Percentiles rank a stretch among this genome's conserved stretches.
These are phyloP conservation scores for Porogramme epimiltina DNA, from an alignment of 1,284 basidiomycete genomes.

Conservation along the genomic window DNA sequence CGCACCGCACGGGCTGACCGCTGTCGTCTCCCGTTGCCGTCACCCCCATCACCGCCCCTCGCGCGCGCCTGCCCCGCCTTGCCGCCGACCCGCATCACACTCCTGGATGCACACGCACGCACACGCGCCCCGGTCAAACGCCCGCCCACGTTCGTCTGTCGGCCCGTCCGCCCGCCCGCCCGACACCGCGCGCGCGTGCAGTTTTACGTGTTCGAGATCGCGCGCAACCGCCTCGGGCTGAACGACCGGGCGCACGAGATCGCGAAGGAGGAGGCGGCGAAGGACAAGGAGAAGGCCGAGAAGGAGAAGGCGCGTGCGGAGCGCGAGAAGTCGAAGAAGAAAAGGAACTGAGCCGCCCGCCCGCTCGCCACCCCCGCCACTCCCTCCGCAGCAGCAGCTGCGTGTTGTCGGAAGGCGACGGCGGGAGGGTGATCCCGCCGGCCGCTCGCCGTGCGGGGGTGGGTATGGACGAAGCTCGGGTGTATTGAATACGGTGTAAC, in stretches of 20 bases:
- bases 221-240: constrained; percentile 88
- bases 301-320: constrained; percentile 38
- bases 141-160: no score
- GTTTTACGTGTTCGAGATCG: constrained; percentile 59
- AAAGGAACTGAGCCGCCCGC: constrained; percentile 18
- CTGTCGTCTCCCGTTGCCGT: not conserved
- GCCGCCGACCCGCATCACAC: not conserved
- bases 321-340: constrained; percentile 39
- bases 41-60: no score
- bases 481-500: no score
- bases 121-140: no score
- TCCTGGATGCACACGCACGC: no score
- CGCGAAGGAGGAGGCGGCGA: constrained; percentile 71
- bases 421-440: no score
- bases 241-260: constrained; percentile 89
- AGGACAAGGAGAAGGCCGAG: constrained; percentile 60
- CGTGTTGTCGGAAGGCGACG: no score
- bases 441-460: no score
- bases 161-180: not conserved
- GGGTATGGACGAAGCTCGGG: no score
- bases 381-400: no score
- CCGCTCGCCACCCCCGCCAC: no score
- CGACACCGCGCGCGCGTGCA: not conserved
- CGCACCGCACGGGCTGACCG: not conserved
- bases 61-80: not conserved